phyloP scores from a whole-genome alignment of 225 moss, liverwort and hornwort genomes.

The Antitrichia curtipendula region DNA sequence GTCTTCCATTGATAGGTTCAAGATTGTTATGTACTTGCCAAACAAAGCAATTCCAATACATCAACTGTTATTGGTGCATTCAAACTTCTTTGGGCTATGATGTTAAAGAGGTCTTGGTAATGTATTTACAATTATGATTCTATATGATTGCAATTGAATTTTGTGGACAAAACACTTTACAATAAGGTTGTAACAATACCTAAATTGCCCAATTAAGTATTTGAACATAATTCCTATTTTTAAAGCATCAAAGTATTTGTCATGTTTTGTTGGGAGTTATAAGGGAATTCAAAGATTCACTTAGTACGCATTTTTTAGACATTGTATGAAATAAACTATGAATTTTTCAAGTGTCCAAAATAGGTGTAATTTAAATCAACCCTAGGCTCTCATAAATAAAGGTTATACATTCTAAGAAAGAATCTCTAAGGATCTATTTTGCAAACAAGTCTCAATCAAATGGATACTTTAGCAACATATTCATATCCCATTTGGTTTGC shows the following conservation, averaged over 20 bases:
- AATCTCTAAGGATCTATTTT: background rate
- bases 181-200: fast-evolving
- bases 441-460: background rate
- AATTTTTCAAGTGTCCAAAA: background rate
- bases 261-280: background rate
- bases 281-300: background rate
- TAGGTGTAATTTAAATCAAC: background rate
- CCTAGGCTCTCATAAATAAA: background rate
- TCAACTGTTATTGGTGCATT: background rate
- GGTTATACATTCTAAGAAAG: background rate
- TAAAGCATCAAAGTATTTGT: background rate
- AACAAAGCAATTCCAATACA: background rate
- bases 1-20: background rate
- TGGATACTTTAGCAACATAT: background rate
- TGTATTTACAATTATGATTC: background rate
- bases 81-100: background rate
- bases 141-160: background rate
- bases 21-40: background rate
- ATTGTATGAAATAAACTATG: background rate
- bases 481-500: background rate
- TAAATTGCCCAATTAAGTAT: background rate
- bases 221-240: background rate
- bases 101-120: background rate
- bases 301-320: background rate
- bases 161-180: background rate